Evolutionary conservation across 169 alveolate species (phyloP), one percentile per base, ranked within the genome.

Genomic region (Babesia sp.): DNA sequence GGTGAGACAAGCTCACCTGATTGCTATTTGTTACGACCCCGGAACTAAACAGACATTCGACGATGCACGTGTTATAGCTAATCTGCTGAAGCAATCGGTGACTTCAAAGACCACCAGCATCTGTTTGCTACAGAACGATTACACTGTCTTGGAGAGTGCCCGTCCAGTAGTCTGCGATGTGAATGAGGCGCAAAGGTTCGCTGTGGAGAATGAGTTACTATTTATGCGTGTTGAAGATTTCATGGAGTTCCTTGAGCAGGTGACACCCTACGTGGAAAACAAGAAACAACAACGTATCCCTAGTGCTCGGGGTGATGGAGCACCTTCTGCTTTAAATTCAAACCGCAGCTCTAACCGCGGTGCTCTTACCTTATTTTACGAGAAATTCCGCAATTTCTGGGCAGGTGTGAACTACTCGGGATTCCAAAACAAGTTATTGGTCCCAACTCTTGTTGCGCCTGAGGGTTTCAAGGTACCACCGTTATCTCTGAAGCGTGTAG

Each of bases 341-440:
- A 6, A 20, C 20, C 9, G 74, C n/a, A 37, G 42, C 20, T n/a
- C 74, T 1, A 64, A 26, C 34, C 61, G 60, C 29, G 64, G 86
- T 59, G 64, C 88, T 0, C 22, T 82, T 48, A 80, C 92, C 20
- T 51, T 73, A 20, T 85, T 84, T 61, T 87, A 87, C 76, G 90
- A 87, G 68, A 76, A 79, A 61, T 84, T 87, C 76, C 77, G 90
- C 9, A 58, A 36, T 74, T 67, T 60, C 68, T 71, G 63, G 85
- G 71, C 85, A 4, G 85, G 73, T 8, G 71, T 71, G 18, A 56
- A 66, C 76, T 61, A 59, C 71, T 76, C 88, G n/a, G 70, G 74
- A 18, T 72, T 34, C 84, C 88, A 76, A 60, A 58, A 82, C 79
- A 85, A 48, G 89, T 68, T 66, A 59, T 66, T 58, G 72, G 83